Evolutionary conservation across 2,329 filamentous ascomycete species (phyloP), one percentile per base, ranked within the genome.

Genomic region (Cladosporium austrohemisphaericum): DNA sequence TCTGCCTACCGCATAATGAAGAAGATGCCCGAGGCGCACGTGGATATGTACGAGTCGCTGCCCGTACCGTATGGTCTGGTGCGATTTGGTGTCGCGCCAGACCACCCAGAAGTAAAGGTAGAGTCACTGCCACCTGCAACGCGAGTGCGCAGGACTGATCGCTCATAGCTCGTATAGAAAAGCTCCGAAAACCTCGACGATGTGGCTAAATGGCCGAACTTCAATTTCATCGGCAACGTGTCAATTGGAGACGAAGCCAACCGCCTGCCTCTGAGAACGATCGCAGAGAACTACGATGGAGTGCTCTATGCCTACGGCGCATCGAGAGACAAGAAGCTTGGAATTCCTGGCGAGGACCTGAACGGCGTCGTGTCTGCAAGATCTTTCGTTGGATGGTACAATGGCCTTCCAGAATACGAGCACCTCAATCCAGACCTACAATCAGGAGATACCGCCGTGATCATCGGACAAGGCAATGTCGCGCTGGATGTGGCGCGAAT

Each of bases 61-160:
- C 93, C 93, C 0, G 90, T 95, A 3, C 93, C 93, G 0, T 98
- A 88, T 65, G 93, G 93, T 1, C 77, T 98, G 49, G 91, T 95
- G 41, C 79, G 93, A 49, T 95, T 93, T 64, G 93, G 93, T 7
- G 93, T 98, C 51, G 94, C 93, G n/a, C 93, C 93, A 4, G 93
- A 98, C 66, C 93, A 98, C 70, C 92, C 93, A 0, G 92, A 98
- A 72, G 93, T 98, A 58, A 98, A 98, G 81, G 89, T 93, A 72
- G 52, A 70, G 7, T 28, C n/a, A 38, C 11, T 23, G 20, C 33
- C 23, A 31, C 44, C 33, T 47, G 32, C 44, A 38, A 31, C 32
- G 11, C 16, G 28, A 19, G 33, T 38, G 25, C 19, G 44, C 33
- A 47, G 44, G 29, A 52, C 56, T 60, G 59, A 60, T 59, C 23